Conservation (phyloP, 257 asterid species). For the Gentiana macrophylla region DNA sequence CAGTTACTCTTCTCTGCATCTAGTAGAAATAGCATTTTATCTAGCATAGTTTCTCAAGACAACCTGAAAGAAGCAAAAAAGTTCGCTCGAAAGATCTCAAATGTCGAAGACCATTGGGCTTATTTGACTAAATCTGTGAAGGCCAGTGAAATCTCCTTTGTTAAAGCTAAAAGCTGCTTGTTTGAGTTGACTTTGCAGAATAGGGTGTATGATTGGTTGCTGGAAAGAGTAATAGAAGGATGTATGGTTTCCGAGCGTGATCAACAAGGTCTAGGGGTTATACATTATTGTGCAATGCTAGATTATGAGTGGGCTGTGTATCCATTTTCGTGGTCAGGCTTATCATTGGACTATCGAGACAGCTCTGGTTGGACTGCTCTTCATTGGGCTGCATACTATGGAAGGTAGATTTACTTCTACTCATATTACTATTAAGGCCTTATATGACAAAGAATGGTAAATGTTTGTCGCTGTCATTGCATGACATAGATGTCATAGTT, state of each 20-base stretch:
- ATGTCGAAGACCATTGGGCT: conserved; percentile 42
- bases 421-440: too few relatives aligned
- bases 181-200: conserved; percentile 68
- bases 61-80: conserved; percentile 62
- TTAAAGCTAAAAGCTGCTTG: conserved; percentile 65
- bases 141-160: conserved; percentile 36
- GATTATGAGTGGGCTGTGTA: conserved; percentile 88
- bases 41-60: conserved; percentile 38
- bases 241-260: conserved; percentile 61
- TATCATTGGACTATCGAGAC: conserved; percentile 88
- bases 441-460: too few relatives aligned
- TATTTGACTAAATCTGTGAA: conserved; percentile 43
- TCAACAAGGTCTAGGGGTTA: conserved; percentile 86
- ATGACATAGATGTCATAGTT: too few relatives aligned
- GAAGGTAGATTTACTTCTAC: conserved; percentile 43
- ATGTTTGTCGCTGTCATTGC: too few relatives aligned
- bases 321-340: conserved; percentile 72
- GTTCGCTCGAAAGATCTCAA: conserved; percentile 51
- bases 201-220: conserved; percentile 69
- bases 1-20: conserved; percentile 74
- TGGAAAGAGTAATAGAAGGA: conserved; percentile 64
- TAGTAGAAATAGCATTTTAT: conserved; percentile 37
- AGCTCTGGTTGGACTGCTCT: conserved; percentile 93
- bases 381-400: conserved; percentile 95
- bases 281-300: conserved; percentile 89